Evolutionary conservation across 805 yeast genomes (phyloP), one percentile per base, ranked within the genome.

Genomic region (Torulaspora maleeae): DNA sequence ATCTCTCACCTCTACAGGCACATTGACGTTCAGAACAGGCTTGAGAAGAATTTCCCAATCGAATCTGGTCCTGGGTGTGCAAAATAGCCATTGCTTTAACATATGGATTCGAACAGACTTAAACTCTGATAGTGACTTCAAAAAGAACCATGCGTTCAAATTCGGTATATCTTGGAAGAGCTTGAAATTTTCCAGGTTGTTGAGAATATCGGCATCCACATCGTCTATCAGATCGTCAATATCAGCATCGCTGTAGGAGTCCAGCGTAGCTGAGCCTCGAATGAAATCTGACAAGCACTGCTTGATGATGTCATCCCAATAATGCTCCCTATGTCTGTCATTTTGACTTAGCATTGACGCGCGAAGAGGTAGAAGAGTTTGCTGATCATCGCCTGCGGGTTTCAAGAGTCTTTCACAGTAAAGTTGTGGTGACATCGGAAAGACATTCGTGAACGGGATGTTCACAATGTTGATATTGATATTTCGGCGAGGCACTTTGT

Each of bases 41-140:
- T 52, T 47, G 6, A 71, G 41, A 10, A 71, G 47, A 7, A 56
- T 38, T 35, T 63, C 70, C 75, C 74, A 70, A 44, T 70, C 74
- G 24, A 60, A 53, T 38, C 67, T 60, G 1, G 65, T 56, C 51
- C 74, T 58, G 24, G 66, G 59, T 6, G 71, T 70, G 46, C 71
- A 70, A 25, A 66, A 56, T 22, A 60, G 52, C 60, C 67, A 68
- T 42, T 60, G 65, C 45, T 67, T 62, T 27, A 70, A 44, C 67
- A 68, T 56, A 11, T 63, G 56, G 33, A 70, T 69, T 41, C 65
- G 68, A 9, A 70, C 66, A 8, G 68, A 56, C 25, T 56, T 50
- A 43, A 63, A 70, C n/a, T 49, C 56, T 2, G 64, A 59, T 27
- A 70, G 44, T 1, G 59, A 50, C 17, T 55, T 57, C 7, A 70